These are phyloP conservation scores for Alternaria sp. DNA, from an alignment of 2,329 filamentous ascomycete genomes.

Conservation along the genomic window DNA sequence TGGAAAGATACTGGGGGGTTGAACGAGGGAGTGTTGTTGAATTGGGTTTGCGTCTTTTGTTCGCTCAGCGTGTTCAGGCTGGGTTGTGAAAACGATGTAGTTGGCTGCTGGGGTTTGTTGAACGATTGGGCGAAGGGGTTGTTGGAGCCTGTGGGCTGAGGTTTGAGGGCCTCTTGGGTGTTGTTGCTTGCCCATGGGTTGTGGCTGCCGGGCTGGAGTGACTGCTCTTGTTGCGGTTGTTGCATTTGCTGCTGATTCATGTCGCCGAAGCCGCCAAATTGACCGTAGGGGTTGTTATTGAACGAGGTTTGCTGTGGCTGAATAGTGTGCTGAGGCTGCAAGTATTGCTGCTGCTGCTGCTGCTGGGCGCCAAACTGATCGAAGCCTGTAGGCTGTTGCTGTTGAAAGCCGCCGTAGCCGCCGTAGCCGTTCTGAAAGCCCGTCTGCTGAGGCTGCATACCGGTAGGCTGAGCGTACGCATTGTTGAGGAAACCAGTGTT, in stretches of 20 bases:
- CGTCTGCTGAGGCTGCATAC: constrained; percentile 68
- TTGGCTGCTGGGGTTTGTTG: constrained; percentile 62
- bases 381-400: constrained; percentile 71
- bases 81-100: constrained; percentile 68
- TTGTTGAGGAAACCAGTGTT: constrained; percentile 72
- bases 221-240: constrained; percentile 65
- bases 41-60: constrained; percentile 77
- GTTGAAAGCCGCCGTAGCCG: constrained; percentile 63
- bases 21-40: constrained; percentile 61
- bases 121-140: constrained; percentile 91
- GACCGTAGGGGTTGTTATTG: constrained; percentile 55
- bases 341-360: constrained; percentile 27
- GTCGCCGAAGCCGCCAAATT: constrained; percentile 46
- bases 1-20: constrained; percentile 58
- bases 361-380: constrained; percentile 61
- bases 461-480: constrained; percentile 79
- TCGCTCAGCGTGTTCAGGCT: constrained; percentile 80
- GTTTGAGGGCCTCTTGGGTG: constrained; percentile 73
- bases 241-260: constrained; percentile 45
- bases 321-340: constrained; percentile 53
- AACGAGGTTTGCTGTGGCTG: constrained; percentile 69
- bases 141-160: constrained; percentile 92
- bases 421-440: constrained; percentile 74
- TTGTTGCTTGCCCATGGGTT: constrained; percentile 83
- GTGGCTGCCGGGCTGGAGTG: constrained; percentile 81